Conservation (phyloP, 495 filamentous ascomycete genomes). For the Astrothelium macrocarpum region DNA sequence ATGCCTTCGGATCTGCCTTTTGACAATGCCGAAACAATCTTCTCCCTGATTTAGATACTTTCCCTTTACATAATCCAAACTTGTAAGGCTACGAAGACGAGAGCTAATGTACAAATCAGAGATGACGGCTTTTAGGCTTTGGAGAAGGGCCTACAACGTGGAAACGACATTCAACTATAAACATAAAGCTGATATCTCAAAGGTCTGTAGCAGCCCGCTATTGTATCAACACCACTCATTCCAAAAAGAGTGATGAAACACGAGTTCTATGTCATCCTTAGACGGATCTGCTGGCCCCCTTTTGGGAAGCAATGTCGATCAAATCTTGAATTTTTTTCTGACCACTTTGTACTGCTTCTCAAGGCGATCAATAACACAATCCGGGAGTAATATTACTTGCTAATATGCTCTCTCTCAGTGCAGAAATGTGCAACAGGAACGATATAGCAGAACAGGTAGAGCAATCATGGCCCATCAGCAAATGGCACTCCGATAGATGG, state of each 20-base stretch:
- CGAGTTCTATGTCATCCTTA: conserved; percentile 4
- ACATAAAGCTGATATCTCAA: too few species aligned
- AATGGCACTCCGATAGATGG: too few species aligned
- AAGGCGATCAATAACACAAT: background rate
- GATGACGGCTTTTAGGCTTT: too few species aligned
- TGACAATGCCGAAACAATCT: background rate
- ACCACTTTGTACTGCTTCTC: background rate
- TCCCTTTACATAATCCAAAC: background rate
- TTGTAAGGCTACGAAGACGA: too few species aligned
- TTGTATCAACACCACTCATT: background rate
- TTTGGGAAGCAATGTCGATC: background rate
- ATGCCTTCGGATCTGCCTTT: background rate
- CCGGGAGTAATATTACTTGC: too few species aligned
- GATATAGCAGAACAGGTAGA: too few species aligned
- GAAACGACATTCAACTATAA: too few species aligned
- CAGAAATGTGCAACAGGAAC: too few species aligned
- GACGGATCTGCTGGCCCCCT: background rate
- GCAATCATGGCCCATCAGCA: too few species aligned
- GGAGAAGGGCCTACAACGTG: too few species aligned
- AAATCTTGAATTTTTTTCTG: background rate
- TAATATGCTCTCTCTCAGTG: too few species aligned
- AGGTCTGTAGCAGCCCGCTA: background rate
- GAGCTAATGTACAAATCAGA: too few species aligned
- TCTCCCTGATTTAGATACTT: background rate
- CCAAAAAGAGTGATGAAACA: background rate